phyloP scores from a whole-genome alignment of 2,329 filamentous ascomycete species.

The Clonostachys rosea region DNA sequence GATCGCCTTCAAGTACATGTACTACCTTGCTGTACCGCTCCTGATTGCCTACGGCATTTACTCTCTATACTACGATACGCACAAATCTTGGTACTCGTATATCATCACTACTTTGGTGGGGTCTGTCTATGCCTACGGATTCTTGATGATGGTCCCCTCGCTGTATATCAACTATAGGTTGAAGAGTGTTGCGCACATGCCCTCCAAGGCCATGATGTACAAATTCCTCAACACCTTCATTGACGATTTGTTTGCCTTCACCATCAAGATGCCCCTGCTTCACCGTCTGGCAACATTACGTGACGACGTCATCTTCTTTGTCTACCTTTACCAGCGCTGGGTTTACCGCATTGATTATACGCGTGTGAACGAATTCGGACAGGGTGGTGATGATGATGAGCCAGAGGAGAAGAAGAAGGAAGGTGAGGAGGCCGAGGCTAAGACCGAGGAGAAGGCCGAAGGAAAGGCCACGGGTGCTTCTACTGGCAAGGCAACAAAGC shows the following conservation, averaged over 20 bases:
- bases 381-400: conserved; percentile 88
- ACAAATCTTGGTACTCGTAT: conserved; percentile 98
- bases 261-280: conserved; percentile 97
- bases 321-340: conserved; percentile 93
- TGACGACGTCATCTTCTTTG: conserved; percentile 97
- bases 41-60: conserved; percentile 86
- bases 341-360: conserved; percentile 89
- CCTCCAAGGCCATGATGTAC: conserved; percentile 92
- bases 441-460: conserved; percentile 27
- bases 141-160: conserved; percentile 97
- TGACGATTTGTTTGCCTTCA: conserved; percentile 97
- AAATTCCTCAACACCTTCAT: conserved; percentile 99
- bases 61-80: conserved; percentile 85
- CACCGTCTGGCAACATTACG: conserved; percentile 88
- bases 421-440: conserved; percentile 29
- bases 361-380: conserved; percentile 95
- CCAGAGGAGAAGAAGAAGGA: conserved; percentile 21
- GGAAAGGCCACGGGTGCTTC: conserved; percentile 45
- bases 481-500: conserved; percentile 37
- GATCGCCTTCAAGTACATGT: conserved; percentile 97
- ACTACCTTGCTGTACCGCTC: conserved; percentile 84
- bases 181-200: conserved; percentile 95
- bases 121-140: conserved; percentile 95
- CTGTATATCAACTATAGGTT: conserved; percentile 99
- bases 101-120: conserved; percentile 92